Evolutionary conservation across 2,329 filamentous ascomycete species (phyloP).

Genomic region (Nemania sp.): DNA sequence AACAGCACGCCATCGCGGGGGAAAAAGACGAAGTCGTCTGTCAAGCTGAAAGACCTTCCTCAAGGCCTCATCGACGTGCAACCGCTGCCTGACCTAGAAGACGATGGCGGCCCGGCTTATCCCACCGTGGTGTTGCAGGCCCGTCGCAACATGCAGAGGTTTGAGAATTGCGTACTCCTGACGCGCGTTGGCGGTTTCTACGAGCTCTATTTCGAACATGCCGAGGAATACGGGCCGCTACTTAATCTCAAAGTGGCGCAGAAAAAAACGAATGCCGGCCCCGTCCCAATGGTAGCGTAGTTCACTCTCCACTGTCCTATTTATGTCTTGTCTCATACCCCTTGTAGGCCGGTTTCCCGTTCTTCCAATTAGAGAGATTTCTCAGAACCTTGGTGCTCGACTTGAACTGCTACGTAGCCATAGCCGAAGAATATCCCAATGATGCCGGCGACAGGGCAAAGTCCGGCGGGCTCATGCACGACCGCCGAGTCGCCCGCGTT

Average conservation of each 20-base stretch:
- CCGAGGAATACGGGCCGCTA: constrained; percentile 86
- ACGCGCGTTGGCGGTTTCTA: constrained; percentile 97
- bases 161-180: constrained; percentile 88
- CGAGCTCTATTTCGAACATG: constrained; percentile 97
- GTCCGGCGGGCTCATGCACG: constrained; percentile 82
- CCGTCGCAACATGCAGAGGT: constrained; percentile 88
- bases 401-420: constrained; percentile 88
- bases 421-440: constrained; percentile 92
- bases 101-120: constrained; percentile 68
- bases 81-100: constrained; percentile 48
- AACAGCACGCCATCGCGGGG: constrained; percentile 55
- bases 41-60: constrained; percentile 68
- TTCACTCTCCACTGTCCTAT: constrained; percentile 26
- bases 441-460: constrained; percentile 76
- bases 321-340: constrained; percentile 35
- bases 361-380: constrained; percentile 91
- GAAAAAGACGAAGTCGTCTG: constrained; percentile 66
- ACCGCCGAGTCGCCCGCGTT: constrained; percentile 85
- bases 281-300: constrained; percentile 81
- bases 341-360: constrained; percentile 86
- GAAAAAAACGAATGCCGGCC: constrained; percentile 81
- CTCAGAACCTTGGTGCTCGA: constrained; percentile 95
- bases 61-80: constrained; percentile 58
- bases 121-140: constrained; percentile 92
- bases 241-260: constrained; percentile 87